Evolutionary conservation across 2,329 filamentous ascomycete species (phyloP).

Genomic region (Beauveria sp.): DNA sequence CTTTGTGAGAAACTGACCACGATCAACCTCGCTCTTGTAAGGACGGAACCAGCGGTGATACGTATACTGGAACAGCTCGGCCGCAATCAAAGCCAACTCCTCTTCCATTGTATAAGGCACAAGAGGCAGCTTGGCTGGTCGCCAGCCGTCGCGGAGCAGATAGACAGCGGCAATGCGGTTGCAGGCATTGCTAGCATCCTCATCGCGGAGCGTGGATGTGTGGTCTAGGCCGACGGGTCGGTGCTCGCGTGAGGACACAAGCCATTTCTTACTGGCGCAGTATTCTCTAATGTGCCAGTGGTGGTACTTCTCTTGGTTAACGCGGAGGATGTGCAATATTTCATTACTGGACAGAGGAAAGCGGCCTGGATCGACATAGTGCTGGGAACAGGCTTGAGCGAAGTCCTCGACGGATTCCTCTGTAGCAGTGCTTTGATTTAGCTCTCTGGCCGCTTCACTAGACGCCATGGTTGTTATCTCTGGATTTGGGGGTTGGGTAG

Average conservation of each 20-base stretch:
- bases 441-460: no score
- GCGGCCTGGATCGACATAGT: neutral
- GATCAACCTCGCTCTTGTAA: constrained; percentile 4
- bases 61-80: neutral
- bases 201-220: neutral
- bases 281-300: neutral
- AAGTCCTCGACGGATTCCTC: no score
- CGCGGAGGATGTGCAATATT: neutral
- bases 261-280: neutral
- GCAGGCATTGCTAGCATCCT: constrained; percentile 2
- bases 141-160: neutral
- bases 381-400: no score
- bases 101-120: no score
- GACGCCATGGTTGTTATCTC: no score
- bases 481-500: no score
- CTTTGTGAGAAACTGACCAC: constrained; percentile 5
- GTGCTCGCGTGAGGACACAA: neutral
- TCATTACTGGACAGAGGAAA: neutral
- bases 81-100: neutral
- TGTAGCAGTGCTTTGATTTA: no score
- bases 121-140: neutral
- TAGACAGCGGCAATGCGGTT: constrained; percentile 4
- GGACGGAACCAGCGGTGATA: constrained; percentile 1
- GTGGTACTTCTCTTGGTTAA: neutral
- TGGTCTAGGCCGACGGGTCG: neutral